These are phyloP conservation scores for Yamadazyma pseudoaaseri DNA, from an alignment of 1,139 yeast species.

Conservation along the genomic window DNA sequence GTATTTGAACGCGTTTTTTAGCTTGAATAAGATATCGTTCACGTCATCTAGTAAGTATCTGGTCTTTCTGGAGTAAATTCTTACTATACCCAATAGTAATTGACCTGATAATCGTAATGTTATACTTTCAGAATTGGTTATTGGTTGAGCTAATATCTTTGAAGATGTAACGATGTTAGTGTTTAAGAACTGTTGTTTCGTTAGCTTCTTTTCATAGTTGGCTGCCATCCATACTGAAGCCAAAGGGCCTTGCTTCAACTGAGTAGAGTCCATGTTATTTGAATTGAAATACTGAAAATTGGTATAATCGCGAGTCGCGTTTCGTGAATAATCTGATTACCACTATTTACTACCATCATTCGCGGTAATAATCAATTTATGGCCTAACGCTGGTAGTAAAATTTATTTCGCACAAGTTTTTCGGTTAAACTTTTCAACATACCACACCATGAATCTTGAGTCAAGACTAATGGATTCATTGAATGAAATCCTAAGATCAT, in stretches of 20 bases:
- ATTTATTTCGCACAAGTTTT: too few relatives aligned
- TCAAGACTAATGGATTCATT: conserved; percentile 39
- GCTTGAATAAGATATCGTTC: conserved; percentile 68
- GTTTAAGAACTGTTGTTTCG: conserved; percentile 72
- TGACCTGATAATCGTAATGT: conserved; percentile 89
- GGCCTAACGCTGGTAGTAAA: too few relatives aligned
- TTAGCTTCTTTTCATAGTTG: conserved; percentile 75
- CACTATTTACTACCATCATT: too few relatives aligned
- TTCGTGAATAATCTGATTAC: too few relatives aligned
- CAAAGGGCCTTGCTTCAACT: conserved; percentile 60
- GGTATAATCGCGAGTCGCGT: too few relatives aligned
- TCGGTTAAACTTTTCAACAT: too few relatives aligned
- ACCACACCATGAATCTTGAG: conserved; percentile 44
- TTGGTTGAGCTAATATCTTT: conserved; percentile 16
- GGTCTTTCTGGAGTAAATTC: conserved; percentile 85
- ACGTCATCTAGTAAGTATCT: conserved; percentile 84
- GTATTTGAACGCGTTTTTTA: conserved; percentile 67
- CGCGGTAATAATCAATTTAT: too few relatives aligned
- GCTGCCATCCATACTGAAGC: conserved; percentile 96
- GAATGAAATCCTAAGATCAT: conserved; percentile 41
- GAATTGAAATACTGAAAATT: too few relatives aligned
- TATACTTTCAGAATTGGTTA: conserved; percentile 32
- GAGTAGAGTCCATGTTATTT: conserved; percentile 5
- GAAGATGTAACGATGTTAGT: conserved; percentile 68
- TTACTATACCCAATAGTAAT: conserved; percentile 80